Base-by-base conservation (phyloP, 2,329 filamentous ascomycete species). In the Microcera coccophila region DNA sequence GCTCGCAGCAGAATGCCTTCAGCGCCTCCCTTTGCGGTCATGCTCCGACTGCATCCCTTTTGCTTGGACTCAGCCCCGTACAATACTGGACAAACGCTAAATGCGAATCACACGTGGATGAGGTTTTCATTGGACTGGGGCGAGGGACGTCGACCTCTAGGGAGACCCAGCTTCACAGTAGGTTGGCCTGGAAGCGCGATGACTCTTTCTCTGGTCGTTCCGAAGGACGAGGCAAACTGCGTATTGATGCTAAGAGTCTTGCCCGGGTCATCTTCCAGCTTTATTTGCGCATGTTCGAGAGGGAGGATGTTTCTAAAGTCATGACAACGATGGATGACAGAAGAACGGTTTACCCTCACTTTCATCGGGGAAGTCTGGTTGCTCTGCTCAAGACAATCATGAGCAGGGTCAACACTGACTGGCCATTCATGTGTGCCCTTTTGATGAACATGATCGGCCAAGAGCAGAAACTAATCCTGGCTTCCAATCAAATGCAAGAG, bases 71-170 rank as follows among this genome's bases (percentile, higher is more conserved):
- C 22, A 64, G 57, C 1, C 70, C 72, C 1, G 60, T 71, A 7
- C 72, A 76, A 48, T 73, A 70, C 52, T 77, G 68, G 68, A 75
- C 75, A 3, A 75, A 77, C 49, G 54, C 69, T 5, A 72, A 68
- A 12, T 53, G 60, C 3, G 56, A 63, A 4, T 70, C 70, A 2
- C 62, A 59, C 31, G 61, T 67, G 2, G 65, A 73, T 36, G 69
- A 74, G 40, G 36, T 69, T 1, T 45, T 70, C 4, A 26, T 68
- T 2, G 51, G 51, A 1, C 29, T 55, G 10, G 53, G 57, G 38
- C 35, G 42, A 12, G 29, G 51, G 5, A 21, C 39, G 9, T 16
- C 14, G 4, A 5, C 48, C 4, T 17, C 24, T 12, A 28, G 20
- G 3, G 54, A 61, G 17, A 53, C 42, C 5, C 54, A 65, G 33